phyloP scores from a whole-genome alignment of 805 yeast genomes.

The Candida gorgasii region DNA sequence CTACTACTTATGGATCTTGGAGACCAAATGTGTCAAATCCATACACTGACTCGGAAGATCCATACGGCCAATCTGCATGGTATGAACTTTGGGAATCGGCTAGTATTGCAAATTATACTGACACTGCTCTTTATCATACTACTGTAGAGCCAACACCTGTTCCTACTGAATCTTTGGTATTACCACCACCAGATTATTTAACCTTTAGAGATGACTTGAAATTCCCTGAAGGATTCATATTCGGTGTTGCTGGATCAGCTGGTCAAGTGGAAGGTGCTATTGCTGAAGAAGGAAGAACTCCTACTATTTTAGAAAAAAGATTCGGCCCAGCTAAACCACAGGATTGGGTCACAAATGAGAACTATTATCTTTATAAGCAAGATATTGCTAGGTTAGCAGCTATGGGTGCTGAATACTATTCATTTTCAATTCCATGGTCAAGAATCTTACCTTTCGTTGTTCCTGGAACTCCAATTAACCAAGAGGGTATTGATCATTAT shows the following conservation, averaged over 20 bases:
- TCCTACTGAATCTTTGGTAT: slow-evolving; percentile 14
- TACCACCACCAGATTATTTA: slow-evolving; percentile 21
- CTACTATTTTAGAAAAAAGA: slow-evolving; percentile 28
- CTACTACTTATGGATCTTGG: slow-evolving; percentile 23
- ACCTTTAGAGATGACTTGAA: slow-evolving; percentile 15
- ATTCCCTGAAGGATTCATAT: slow-evolving; percentile 19
- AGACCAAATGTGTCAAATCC: slow-evolving; percentile 15
- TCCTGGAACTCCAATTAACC: slow-evolving; percentile 30
- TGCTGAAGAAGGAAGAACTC: slow-evolving; percentile 32
- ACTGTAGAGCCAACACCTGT: slow-evolving; percentile 21
- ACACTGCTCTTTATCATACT: slow-evolving; percentile 16
- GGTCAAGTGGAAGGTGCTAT: slow-evolving; percentile 39
- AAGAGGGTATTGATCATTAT: slow-evolving; percentile 27
- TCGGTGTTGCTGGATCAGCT: slow-evolving; percentile 37
- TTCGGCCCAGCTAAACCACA: slow-evolving; percentile 17
- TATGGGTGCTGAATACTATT: slow-evolving; percentile 31
- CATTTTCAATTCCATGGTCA: slow-evolving; percentile 36
- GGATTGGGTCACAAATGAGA: slow-evolving; percentile 28
- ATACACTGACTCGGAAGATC: slow-evolving; percentile 20
- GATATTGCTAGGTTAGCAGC: slow-evolving; percentile 32
- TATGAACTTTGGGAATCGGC: slow-evolving; percentile 18
- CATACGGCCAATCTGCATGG: slow-evolving; percentile 24
- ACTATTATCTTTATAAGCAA: slow-evolving; percentile 33
- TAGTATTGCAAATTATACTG: slow-evolving; percentile 15
- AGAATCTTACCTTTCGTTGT: slow-evolving; percentile 32